Evolutionary conservation across 2,329 filamentous ascomycete species (phyloP).

Genomic region (Coniosporium tulheliwenetii): DNA sequence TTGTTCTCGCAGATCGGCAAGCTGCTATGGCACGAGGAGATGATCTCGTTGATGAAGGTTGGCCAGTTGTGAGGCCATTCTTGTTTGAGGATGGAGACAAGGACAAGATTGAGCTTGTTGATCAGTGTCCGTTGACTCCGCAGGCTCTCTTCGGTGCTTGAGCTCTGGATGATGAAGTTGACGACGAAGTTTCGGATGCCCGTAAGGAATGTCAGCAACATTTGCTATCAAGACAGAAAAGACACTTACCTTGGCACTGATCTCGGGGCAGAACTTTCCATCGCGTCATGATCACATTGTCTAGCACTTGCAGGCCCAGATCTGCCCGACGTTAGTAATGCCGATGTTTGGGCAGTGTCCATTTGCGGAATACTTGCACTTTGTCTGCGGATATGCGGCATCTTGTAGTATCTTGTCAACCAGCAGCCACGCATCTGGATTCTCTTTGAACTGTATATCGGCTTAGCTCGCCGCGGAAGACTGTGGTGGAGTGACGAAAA

Average conservation of each 20-base stretch:
- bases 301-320: slow-evolving; percentile 86
- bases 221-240: background rate
- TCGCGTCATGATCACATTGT: slow-evolving; percentile 96
- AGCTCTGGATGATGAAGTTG: slow-evolving; percentile 93
- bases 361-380: slow-evolving; percentile 48
- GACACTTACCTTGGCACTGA: slow-evolving; percentile 70
- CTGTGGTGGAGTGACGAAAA: slow-evolving; percentile 3
- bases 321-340: slow-evolving; percentile 36
- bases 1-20: slow-evolving; percentile 99
- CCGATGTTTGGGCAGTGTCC: background rate
- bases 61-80: slow-evolving; percentile 99
- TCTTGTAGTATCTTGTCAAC: slow-evolving; percentile 94
- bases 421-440: slow-evolving; percentile 92
- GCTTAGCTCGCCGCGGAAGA: slow-evolving; percentile 9
- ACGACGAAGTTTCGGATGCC: slow-evolving; percentile 99
- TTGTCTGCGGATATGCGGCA: slow-evolving; percentile 86
- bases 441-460: slow-evolving; percentile 76
- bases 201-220: slow-evolving; percentile 21
- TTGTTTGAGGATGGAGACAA: slow-evolving; percentile 95
- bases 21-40: slow-evolving; percentile 87
- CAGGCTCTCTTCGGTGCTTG: slow-evolving; percentile 75
- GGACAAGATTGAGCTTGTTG: slow-evolving; percentile 96
- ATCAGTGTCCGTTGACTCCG: slow-evolving; percentile 74
- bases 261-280: slow-evolving; percentile 97
- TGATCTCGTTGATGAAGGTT: slow-evolving; percentile 99